Conservation (phyloP, 306 rosid species). For the Phaseolus lunatus region DNA sequence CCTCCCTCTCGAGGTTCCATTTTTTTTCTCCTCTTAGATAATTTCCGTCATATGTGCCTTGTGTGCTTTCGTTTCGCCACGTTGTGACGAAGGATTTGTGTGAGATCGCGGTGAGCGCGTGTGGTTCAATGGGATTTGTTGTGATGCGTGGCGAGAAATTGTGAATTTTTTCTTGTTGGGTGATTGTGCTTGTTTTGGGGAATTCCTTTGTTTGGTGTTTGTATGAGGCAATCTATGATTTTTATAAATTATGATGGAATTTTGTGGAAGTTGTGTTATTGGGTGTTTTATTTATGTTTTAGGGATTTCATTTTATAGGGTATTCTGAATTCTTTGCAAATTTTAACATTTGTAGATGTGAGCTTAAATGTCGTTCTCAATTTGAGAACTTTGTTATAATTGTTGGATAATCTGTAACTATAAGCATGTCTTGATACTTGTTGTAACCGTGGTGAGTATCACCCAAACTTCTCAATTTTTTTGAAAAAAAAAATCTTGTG, state of each 20-base stretch:
- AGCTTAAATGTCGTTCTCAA: no score
- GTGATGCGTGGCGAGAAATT: no score
- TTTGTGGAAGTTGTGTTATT: background rate
- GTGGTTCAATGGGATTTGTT: background rate
- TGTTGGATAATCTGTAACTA: background rate
- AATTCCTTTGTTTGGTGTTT: background rate
- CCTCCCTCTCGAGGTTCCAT: conserved; percentile 84
- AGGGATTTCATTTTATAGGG: background rate
- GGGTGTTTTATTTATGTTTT: background rate
- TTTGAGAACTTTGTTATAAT: background rate
- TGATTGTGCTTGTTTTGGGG: background rate
- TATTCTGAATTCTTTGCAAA: background rate
- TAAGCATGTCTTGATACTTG: background rate
- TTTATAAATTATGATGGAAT: background rate
- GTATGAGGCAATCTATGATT: background rate
- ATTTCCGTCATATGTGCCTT: background rate
- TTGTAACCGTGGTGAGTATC: background rate
- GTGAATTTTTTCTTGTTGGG: background rate
- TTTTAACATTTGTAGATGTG: background rate
- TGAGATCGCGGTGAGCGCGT: background rate
- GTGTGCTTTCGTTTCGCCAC: background rate
- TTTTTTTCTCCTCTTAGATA: background rate
- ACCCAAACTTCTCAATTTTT: background rate
- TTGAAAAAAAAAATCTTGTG: background rate
- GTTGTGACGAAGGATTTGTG: background rate